Base-by-base conservation (phyloP, 2,329 filamentous ascomycete genomes). In the Didymella glomerata region DNA sequence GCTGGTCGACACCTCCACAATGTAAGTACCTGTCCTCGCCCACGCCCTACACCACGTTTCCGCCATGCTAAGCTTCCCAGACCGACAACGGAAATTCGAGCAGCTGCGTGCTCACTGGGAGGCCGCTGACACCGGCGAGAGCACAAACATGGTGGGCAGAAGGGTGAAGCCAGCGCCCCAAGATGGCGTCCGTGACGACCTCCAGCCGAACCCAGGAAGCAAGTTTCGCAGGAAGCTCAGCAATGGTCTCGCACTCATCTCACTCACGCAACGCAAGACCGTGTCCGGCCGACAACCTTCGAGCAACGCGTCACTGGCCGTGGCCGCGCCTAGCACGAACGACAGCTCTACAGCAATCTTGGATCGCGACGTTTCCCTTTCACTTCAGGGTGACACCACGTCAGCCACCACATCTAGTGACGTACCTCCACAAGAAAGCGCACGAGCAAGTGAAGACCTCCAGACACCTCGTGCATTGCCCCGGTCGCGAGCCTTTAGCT, bases 31-130 rank as follows among this genome's bases (percentile, higher is more conserved):
- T 48, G n/a, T 22, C 49, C 45, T 42, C 34, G 45, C 50, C 46
- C 52, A 60, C 53, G 22, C 48, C 46, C 34, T 28, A 18, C 36
- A 51, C 53, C 63, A 68, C 65, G 60, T 57, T 66, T 53, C 54
- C 61, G 52, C 54, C 66, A 77, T 77, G 75, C 73, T 77, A 50
- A 77, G 60, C 22, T 69, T 71, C 62, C 65, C 70, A 68, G 72
- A 74, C 61, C 68, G 61, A 58, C 50, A 59, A 24, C 59, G 67
- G 18, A 75, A 54, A 52, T 77, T 76, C 53, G 66, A 73, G 57
- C 64, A 69, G 41, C 60, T 77, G 25, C 71, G 72, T 24, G 72
- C 75, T 63, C 68, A 57, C 25, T 77, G 73, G 74, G 73, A 77
- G 66, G 61, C 69, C 14, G 68, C 60, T 42, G 63, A 69, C 49